Conservation (phyloP, 208 protist genomes). For the Trypanosoma platydactyli region DNA sequence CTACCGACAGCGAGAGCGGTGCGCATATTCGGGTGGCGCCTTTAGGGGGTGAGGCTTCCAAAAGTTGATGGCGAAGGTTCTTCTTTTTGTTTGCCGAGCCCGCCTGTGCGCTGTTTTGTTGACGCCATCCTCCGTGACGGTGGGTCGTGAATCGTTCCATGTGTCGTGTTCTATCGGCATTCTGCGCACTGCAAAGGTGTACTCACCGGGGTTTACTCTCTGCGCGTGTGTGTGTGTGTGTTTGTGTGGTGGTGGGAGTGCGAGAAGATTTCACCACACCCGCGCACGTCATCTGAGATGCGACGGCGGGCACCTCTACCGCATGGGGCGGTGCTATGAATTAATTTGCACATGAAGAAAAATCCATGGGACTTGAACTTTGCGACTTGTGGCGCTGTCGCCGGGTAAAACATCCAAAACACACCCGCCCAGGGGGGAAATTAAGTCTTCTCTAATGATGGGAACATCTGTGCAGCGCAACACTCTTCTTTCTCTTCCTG, state of each 20-base stretch:
- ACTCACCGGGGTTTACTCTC: conserved; percentile 46
- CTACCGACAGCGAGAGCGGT: too few relatives aligned
- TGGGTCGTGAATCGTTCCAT: conserved; percentile 34
- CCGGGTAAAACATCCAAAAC: too few relatives aligned
- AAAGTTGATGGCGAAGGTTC: too few relatives aligned
- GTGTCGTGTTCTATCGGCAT: conserved; percentile 70
- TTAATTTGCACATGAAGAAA: conserved; percentile 40
- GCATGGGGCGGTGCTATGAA: conserved; percentile 44
- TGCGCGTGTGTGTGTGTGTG: conserved; percentile 47
- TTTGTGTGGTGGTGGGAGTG: too few relatives aligned
- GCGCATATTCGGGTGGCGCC: too few relatives aligned
- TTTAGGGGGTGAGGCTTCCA: too few relatives aligned
- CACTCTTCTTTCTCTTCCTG: too few relatives aligned
- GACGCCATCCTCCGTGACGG: conserved; percentile 39
- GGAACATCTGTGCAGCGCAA: neutral
- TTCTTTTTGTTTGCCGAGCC: conserved; percentile 34
- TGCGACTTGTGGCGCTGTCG: too few relatives aligned
- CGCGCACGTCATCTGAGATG: conserved; percentile 45
- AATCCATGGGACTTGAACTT: conserved; percentile 52
- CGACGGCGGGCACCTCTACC: conserved; percentile 34
- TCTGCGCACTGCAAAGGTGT: conserved; percentile 44
- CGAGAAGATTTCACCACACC: conserved; percentile 30
- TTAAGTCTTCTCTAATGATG: neutral
- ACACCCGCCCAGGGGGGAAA: too few relatives aligned
- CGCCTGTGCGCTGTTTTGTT: conserved; percentile 45